Evolutionary conservation across 2,329 filamentous ascomycete genomes (phyloP).

Genomic region (Aureobasidium melanogenum): DNA sequence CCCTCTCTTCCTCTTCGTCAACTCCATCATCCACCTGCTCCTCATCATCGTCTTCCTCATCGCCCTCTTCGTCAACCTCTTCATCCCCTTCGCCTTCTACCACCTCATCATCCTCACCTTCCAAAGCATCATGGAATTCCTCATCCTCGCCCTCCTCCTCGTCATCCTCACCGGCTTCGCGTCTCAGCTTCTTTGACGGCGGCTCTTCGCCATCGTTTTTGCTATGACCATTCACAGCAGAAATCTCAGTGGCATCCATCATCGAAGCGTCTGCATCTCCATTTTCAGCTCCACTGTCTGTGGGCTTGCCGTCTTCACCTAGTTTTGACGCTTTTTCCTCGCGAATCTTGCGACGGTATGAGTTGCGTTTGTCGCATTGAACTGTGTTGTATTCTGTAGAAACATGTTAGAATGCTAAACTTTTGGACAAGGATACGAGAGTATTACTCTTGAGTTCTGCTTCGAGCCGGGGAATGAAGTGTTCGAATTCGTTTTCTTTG

Average conservation of each 20-base stretch:
- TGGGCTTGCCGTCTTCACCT: slow-evolving; percentile 45
- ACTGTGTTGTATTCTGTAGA: slow-evolving; percentile 60
- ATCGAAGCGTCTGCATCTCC: slow-evolving; percentile 17
- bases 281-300: slow-evolving; percentile 37
- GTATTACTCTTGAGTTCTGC: slow-evolving; percentile 65
- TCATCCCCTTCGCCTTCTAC: slow-evolving; percentile 46
- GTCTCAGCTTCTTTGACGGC: slow-evolving; percentile 43
- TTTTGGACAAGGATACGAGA: slow-evolving; percentile 21
- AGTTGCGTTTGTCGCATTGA: slow-evolving; percentile 65
- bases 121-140: slow-evolving; percentile 36
- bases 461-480: slow-evolving; percentile 63
- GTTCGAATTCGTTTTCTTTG: slow-evolving; percentile 64
- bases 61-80: slow-evolving; percentile 46
- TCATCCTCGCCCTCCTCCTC: slow-evolving; percentile 33
- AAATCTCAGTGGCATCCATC: slow-evolving; percentile 15
- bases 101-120: slow-evolving; percentile 38
- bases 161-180: slow-evolving; percentile 29
- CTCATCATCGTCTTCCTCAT: slow-evolving; percentile 42
- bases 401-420: not conserved
- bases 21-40: slow-evolving; percentile 20
- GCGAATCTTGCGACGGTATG: slow-evolving; percentile 60
- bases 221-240: slow-evolving; percentile 27
- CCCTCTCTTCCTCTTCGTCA: slow-evolving; percentile 55
- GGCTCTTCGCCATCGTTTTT: slow-evolving; percentile 36
- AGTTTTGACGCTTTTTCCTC: slow-evolving; percentile 46